phyloP scores from a whole-genome alignment of 2,329 filamentous ascomycete genomes.

The Sclerotinia subarctica region DNA sequence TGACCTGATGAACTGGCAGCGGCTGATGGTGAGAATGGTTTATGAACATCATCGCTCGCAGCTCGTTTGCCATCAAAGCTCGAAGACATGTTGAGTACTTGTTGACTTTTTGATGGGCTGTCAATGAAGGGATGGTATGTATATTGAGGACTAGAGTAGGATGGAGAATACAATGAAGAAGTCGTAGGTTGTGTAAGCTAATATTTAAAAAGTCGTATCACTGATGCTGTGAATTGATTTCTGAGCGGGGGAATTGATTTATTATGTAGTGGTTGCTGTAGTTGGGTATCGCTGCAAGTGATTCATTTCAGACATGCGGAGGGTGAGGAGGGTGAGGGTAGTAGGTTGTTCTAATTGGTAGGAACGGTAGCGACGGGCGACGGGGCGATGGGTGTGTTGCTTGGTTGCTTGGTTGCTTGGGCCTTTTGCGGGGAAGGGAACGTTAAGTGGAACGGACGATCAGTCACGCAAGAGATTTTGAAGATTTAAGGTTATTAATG shows the following conservation, averaged over 20 bases:
- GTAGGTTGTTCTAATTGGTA: background rate
- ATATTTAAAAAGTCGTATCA: background rate
- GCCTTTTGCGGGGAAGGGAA: conserved; percentile 8
- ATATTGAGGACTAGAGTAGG: background rate
- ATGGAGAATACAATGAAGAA: background rate
- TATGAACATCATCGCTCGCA: background rate
- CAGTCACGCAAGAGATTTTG: background rate
- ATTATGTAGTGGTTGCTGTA: background rate
- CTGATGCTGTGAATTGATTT: background rate
- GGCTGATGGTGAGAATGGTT: background rate
- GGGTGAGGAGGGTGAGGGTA: background rate
- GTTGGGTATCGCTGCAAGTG: background rate
- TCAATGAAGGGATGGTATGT: background rate
- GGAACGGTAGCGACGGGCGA: background rate
- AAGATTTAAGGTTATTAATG: background rate
- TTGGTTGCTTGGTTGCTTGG: background rate
- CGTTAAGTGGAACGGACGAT: background rate
- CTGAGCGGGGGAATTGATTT: background rate
- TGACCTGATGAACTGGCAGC: background rate
- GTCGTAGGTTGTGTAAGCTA: background rate
- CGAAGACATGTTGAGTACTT: conserved; percentile 8
- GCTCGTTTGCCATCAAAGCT: conserved; percentile 4
- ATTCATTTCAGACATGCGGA: background rate
- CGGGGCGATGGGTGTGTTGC: too few relatives aligned
- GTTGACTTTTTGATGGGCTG: background rate